phyloP scores from a whole-genome alignment of 768 basidiomycete species.

The Cytidiella melzeri region DNA sequence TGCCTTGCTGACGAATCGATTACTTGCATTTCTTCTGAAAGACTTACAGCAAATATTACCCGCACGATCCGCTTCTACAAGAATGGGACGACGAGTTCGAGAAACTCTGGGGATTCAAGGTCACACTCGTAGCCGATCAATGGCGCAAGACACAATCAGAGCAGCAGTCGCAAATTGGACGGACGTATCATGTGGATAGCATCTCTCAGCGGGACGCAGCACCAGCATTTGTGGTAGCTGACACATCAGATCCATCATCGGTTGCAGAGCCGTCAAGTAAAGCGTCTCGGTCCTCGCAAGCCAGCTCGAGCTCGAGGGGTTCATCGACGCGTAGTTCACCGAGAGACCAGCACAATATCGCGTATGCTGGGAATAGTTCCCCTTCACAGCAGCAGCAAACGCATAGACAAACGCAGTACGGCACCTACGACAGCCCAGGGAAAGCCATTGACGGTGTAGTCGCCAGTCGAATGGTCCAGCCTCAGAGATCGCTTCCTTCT shows the following conservation, averaged over 20 bases:
- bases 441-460: not conserved
- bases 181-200: conserved; percentile 12
- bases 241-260: not conserved
- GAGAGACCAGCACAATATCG: conserved; percentile 5
- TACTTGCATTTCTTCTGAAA: conserved; percentile 25
- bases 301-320: conserved; percentile 1
- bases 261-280: not conserved
- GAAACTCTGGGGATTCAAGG: conserved; percentile 54
- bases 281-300: not conserved
- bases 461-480: conserved; percentile 3
- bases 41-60: conserved; percentile 62
- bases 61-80: conserved; percentile 49
- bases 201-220: conserved; percentile 7
- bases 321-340: conserved; percentile 12
- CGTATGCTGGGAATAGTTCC: too few species aligned
- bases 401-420: not conserved
- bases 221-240: conserved; percentile 9
- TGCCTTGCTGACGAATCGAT: too few species aligned
- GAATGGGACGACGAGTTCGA: conserved; percentile 59
- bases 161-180: conserved; percentile 15
- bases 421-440: not conserved
- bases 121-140: conserved; percentile 23
- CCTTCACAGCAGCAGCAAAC: not conserved
- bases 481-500: conserved; percentile 50
- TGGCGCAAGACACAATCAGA: conserved; percentile 22